Percentiles rank a stretch among this genome's conserved stretches.
Evolutionary conservation across 768 basidiomycete species (phyloP).

Genomic region (Chalciporus pseudorubinellus): DNA sequence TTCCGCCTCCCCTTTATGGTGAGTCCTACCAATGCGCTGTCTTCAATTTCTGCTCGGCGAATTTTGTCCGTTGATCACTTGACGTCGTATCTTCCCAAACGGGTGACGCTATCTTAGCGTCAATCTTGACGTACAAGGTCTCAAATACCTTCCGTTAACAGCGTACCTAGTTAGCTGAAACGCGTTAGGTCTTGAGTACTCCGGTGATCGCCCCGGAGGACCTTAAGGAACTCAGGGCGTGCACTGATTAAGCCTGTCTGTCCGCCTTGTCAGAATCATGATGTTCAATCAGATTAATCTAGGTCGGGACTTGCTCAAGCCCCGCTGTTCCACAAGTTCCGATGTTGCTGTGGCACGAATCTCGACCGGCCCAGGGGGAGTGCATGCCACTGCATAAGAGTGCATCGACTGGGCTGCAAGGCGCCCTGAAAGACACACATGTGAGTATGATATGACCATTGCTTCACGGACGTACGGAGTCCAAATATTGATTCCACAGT

Average conservation of each 20-base stretch:
- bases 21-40: conserved; percentile 1
- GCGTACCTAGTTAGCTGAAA: not conserved
- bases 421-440: no score
- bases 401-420: no score
- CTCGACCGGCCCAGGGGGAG: no score
- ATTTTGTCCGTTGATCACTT: not conserved
- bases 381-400: no score
- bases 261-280: conserved; percentile 4
- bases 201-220: no score
- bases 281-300: no score
- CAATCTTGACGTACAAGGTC: conserved; percentile 12
- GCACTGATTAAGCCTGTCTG: not conserved
- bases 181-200: no score
- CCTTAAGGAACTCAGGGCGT: conserved; percentile 7
- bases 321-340: not conserved
- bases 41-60: not conserved
- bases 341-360: not conserved
- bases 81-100: not conserved
- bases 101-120: conserved; percentile 11
- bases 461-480: not conserved
- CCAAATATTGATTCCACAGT: not conserved
- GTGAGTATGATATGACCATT: no score
- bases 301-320: not conserved
- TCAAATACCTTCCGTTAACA: not conserved
- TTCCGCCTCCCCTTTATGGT: no score